Conservation (phyloP, 2,329 filamentous ascomycete species). For the Epichloe hybrida region DNA sequence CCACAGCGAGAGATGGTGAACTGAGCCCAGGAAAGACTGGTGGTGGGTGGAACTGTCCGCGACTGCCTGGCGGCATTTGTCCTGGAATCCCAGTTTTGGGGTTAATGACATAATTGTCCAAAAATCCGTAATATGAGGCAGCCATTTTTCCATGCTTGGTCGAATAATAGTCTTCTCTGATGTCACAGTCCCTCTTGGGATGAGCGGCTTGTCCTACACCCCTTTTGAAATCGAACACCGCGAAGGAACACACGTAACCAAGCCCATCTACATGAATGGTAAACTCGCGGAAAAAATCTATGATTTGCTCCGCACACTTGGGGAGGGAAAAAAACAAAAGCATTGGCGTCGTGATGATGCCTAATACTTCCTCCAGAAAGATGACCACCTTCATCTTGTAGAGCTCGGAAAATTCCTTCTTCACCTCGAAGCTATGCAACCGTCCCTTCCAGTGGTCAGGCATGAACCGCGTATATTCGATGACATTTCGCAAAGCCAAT, state of each 20-base stretch:
- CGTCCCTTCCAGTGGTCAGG: slow-evolving; percentile 79
- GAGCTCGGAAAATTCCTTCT: slow-evolving; percentile 74
- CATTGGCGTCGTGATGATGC: slow-evolving; percentile 84
- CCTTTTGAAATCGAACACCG: slow-evolving; percentile 92
- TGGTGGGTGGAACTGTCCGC: slow-evolving; percentile 54
- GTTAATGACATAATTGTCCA: slow-evolving; percentile 79
- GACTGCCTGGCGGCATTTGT: slow-evolving; percentile 40
- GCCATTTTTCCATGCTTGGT: slow-evolving; percentile 97
- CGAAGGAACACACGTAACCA: slow-evolving; percentile 93
- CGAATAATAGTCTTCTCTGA: slow-evolving; percentile 84
- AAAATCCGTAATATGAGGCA: slow-evolving; percentile 88
- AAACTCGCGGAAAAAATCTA: slow-evolving; percentile 97
- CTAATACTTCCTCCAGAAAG: slow-evolving; percentile 82
- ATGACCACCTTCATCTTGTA: slow-evolving; percentile 90
- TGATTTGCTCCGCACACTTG: slow-evolving; percentile 77
- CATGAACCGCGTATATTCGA: slow-evolving; percentile 84
- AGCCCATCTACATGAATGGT: slow-evolving; percentile 94
- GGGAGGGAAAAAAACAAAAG: slow-evolving; percentile 69
- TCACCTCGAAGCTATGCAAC: slow-evolving; percentile 89
- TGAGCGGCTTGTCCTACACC: slow-evolving; percentile 38
- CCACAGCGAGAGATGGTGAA: slow-evolving; percentile 43
- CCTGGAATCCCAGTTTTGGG: slow-evolving; percentile 53
- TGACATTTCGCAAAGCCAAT: slow-evolving; percentile 75
- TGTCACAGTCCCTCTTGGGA: slow-evolving; percentile 36
- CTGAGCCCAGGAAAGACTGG: slow-evolving; percentile 61